Evolutionary conservation across 345 rosid species (phyloP).

Genomic region (Microcos paniculata): DNA sequence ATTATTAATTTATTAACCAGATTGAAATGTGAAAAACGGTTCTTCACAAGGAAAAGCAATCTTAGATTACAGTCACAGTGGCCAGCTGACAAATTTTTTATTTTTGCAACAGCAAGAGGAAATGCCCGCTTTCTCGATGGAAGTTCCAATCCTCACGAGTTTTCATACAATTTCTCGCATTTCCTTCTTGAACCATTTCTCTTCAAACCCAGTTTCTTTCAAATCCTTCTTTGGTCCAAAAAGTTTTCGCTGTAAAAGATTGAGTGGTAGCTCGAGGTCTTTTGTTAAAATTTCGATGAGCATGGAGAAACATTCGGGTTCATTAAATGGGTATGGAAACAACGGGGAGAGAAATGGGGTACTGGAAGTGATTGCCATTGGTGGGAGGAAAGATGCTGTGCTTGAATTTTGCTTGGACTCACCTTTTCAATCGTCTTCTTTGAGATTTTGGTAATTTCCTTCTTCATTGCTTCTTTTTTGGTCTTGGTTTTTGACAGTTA

Average conservation of each 20-base stretch:
- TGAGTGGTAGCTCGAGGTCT: slow-evolving; percentile 18
- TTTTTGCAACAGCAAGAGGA: neutral
- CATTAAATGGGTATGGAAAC: slow-evolving; percentile 18
- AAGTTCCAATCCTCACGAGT: slow-evolving; percentile 35
- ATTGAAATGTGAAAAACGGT: neutral
- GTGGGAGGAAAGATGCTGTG: slow-evolving; percentile 76
- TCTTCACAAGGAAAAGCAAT: neutral
- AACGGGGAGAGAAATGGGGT: slow-evolving; percentile 20
- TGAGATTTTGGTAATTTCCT: slow-evolving; percentile 71
- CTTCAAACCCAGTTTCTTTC: slow-evolving; percentile 10
- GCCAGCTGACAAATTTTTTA: neutral
- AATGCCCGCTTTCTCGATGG: slow-evolving; percentile 11
- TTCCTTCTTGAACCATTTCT: slow-evolving; percentile 14
- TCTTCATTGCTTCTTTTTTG: neutral
- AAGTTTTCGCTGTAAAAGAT: slow-evolving; percentile 8
- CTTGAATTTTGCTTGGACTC: slow-evolving; percentile 75
- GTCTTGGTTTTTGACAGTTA: neutral
- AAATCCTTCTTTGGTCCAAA: slow-evolving; percentile 2
- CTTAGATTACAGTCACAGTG: neutral
- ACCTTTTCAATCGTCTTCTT: slow-evolving; percentile 52
- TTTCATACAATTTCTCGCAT: slow-evolving; percentile 26
- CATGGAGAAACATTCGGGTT: slow-evolving; percentile 23
- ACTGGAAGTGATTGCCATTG: slow-evolving; percentile 72
- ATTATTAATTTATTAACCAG: neutral
- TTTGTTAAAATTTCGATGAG: slow-evolving; percentile 31